Evolutionary conservation across 768 basidiomycete genomes (phyloP).

Genomic region (Gelatoporia subvermispora): DNA sequence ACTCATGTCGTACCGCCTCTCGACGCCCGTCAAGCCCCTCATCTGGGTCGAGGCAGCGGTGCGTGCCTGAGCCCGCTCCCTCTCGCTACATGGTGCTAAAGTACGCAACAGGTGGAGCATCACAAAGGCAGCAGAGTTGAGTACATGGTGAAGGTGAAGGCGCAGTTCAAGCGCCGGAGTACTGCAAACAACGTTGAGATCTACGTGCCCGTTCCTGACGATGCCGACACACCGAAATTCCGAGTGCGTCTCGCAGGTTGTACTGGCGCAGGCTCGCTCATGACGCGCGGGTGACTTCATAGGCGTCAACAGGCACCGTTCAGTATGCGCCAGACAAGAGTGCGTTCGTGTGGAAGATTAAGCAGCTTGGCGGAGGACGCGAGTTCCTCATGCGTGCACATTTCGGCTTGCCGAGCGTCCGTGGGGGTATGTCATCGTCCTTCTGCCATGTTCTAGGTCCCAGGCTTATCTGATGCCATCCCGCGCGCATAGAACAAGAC

Average conservation of each 20-base stretch:
- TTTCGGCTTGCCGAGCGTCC: conserved; percentile 92
- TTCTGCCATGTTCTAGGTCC: neutral
- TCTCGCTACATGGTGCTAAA: neutral
- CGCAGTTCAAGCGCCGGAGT: conserved; percentile 95
- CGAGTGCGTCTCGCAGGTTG: conserved; percentile 48
- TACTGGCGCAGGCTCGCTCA: neutral
- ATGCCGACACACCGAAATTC: conserved; percentile 97
- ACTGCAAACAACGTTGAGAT: conserved; percentile 99
- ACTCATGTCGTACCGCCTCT: conserved; percentile 95
- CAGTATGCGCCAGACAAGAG: conserved; percentile 98
- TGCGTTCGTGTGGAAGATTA: conserved; percentile 99
- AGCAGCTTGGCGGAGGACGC: conserved; percentile 90
- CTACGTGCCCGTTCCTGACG: conserved; percentile 98
- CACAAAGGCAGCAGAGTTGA: conserved; percentile 92
- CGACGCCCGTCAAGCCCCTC: conserved; percentile 93
- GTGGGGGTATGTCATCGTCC: conserved; percentile 62
- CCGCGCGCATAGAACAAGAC: conserved; percentile 50
- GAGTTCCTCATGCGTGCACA: conserved; percentile 99
- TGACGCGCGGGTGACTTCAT: neutral
- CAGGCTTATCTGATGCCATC: neutral
- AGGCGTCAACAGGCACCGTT: conserved; percentile 94
- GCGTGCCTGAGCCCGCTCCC: neutral
- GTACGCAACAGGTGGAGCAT: conserved; percentile 50
- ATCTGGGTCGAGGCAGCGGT: conserved; percentile 97
- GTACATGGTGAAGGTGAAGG: conserved; percentile 93